Percentiles rank a stretch among this genome's conserved stretches.
Evolutionary conservation across 306 rosid genomes (phyloP).

Genomic region (Cicer arietinum): DNA sequence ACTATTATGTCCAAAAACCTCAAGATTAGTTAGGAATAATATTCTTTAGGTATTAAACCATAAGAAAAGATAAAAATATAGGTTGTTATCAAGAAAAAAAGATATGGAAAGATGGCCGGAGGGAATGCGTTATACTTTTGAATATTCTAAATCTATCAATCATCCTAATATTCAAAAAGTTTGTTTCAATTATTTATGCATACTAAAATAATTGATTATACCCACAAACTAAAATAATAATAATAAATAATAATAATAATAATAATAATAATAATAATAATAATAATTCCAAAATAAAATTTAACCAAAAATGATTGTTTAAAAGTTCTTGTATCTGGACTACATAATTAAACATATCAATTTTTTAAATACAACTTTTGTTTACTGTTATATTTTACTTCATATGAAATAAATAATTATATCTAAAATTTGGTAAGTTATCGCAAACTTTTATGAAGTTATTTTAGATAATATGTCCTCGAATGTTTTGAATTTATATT

Average conservation of each 20-base stretch:
- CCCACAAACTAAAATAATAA: too few species aligned
- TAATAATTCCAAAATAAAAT: too few species aligned
- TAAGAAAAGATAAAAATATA: slow-evolving; percentile 7
- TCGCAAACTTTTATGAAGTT: slow-evolving; percentile 32
- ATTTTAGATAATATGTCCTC: too few species aligned
- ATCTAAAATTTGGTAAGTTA: slow-evolving; percentile 37
- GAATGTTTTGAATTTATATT: too few species aligned
- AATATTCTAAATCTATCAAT: slow-evolving; percentile 38
- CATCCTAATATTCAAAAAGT: slow-evolving; percentile 41
- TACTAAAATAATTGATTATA: slow-evolving; percentile 9
- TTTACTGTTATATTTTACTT: too few species aligned
- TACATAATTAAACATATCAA: too few species aligned
- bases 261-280: too few species aligned
- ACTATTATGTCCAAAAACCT: slow-evolving; percentile 2
- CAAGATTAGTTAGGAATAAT: slow-evolving; percentile 45
- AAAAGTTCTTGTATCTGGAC: too few species aligned
- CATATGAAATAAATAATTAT: background rate
- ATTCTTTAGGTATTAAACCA: slow-evolving; percentile 45
- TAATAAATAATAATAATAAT: too few species aligned
- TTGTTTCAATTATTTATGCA: slow-evolving; percentile 45
- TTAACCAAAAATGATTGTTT: too few species aligned
- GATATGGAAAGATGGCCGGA: background rate
- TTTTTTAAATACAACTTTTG: too few species aligned
- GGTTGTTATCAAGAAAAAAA: slow-evolving; percentile 2
- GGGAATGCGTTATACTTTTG: slow-evolving; percentile 45